Evolutionary conservation across 1,284 basidiomycete species (phyloP).

Genomic region (Schizophyllum commune): DNA sequence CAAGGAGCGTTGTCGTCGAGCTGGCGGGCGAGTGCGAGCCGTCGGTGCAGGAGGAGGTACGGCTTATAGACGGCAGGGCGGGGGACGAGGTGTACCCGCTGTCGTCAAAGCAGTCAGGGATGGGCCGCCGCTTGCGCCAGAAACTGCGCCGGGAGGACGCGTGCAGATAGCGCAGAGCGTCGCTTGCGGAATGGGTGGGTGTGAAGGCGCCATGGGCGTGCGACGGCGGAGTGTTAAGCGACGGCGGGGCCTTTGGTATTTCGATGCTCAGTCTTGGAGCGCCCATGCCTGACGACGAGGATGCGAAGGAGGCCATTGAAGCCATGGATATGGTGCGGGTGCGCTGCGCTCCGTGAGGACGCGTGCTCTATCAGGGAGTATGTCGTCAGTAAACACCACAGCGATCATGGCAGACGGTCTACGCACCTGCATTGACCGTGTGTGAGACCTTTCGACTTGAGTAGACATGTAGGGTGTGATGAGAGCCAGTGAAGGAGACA

Average conservation of each 20-base stretch:
- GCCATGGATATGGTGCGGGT: conserved; percentile 14
- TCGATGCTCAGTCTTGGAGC: neutral
- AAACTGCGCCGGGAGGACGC: neutral
- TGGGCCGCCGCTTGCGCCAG: conserved; percentile 1
- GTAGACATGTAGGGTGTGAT: neutral
- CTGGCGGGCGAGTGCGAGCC: conserved; percentile 3
- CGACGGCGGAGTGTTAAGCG: neutral
- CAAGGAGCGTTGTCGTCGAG: neutral
- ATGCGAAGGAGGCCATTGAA: conserved; percentile 17
- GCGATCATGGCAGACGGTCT: neutral
- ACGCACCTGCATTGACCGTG: neutral
- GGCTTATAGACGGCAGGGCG: conserved; percentile 25
- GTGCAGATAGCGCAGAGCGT: neutral
- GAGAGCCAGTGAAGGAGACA: neutral
- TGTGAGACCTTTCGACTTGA: neutral
- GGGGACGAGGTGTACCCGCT: conserved; percentile 11
- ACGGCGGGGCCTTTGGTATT: neutral
- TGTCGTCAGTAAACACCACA: neutral
- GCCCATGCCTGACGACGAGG: conserved; percentile 9
- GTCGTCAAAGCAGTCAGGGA: conserved; percentile 14
- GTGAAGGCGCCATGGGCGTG: neutral
- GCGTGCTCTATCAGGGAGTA: neutral
- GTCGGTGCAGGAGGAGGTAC: conserved; percentile 15
- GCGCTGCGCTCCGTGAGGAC: conserved; percentile 1
- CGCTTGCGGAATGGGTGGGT: neutral